A percentile compares a stretch with the other conserved stretches of the same genome.
phyloP scores from a whole-genome alignment of 1,284 basidiomycete genomes.

The Ceratorhiza oryzae-sativae region DNA sequence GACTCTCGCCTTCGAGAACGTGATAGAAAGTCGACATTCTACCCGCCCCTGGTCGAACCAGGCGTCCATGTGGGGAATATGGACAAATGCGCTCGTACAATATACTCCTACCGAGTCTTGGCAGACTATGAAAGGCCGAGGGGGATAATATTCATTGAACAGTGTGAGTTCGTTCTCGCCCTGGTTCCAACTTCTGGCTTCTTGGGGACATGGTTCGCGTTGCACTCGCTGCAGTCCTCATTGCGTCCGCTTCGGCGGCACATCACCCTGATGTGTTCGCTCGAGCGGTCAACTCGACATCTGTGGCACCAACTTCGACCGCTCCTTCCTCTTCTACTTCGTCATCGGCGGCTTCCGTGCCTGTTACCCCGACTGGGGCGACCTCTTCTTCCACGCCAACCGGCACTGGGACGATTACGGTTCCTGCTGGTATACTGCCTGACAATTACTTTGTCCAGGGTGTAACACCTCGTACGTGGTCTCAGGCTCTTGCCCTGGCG shows the following conservation, averaged over 20 bases:
- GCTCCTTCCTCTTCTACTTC: not conserved
- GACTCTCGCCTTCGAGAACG: conserved; percentile 13
- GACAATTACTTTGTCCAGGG: conserved; percentile 33
- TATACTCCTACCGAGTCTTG: conserved; percentile 1
- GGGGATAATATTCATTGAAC: not conserved
- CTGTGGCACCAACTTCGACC: not conserved
- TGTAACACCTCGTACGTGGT: conserved; percentile 27
- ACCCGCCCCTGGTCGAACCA: conserved; percentile 1
- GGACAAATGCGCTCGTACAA: not conserved
- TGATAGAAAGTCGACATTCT: not conserved
- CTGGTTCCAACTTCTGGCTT: not conserved
- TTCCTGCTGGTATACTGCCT: conserved; percentile 19
- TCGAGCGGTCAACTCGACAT: conserved; percentile 24
- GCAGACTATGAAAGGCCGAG: conserved; percentile 28
- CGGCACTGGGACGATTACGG: conserved; percentile 11
- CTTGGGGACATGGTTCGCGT: conserved; percentile 28
- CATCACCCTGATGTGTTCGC: conserved; percentile 4
- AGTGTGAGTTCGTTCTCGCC: conserved; percentile 2
- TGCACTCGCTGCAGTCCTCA: conserved; percentile 32
- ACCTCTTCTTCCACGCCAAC: not conserved
- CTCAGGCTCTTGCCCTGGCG: conserved; percentile 19
- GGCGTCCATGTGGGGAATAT: conserved; percentile 14
- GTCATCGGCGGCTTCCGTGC: not conserved
- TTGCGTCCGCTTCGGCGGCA: conserved; percentile 18
- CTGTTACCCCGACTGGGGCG: not conserved